These are phyloP conservation scores for Exophiala alcalophila DNA, from an alignment of 2,329 filamentous ascomycete species.

Conservation along the genomic window DNA sequence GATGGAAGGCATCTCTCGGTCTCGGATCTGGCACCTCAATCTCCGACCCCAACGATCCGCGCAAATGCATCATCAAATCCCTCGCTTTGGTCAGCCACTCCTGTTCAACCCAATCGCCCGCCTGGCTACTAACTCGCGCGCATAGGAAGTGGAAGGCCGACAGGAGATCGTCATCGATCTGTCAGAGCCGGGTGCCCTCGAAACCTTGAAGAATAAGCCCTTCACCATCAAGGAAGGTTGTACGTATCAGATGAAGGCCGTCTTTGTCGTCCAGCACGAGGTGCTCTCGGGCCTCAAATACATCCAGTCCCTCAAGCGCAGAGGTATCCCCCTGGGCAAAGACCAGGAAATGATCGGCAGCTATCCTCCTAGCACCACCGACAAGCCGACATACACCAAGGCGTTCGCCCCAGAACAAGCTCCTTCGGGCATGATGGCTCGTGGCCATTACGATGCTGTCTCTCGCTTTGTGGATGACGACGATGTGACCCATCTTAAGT, in stretches of 20 bases:
- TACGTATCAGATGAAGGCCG: conserved; percentile 89
- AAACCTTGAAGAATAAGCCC: conserved; percentile 79
- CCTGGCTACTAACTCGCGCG: conserved; percentile 1
- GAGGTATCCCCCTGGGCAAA: conserved; percentile 83
- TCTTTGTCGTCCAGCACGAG: conserved; percentile 95
- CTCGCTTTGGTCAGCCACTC: conserved; percentile 61
- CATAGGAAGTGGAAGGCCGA: conserved; percentile 69
- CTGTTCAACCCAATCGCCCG: background rate
- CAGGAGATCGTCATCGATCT: conserved; percentile 86
- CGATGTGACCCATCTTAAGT: conserved; percentile 81
- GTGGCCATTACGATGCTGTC: conserved; percentile 83
- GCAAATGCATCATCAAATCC: conserved; percentile 88
- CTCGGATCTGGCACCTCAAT: conserved; percentile 69
- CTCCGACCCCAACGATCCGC: conserved; percentile 74
- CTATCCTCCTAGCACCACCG: conserved; percentile 87
- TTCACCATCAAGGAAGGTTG: conserved; percentile 97
- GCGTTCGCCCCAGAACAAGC: conserved; percentile 81
- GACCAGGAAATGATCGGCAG: conserved; percentile 98
- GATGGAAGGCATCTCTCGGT: conserved; percentile 96
- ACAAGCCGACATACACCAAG: conserved; percentile 82
- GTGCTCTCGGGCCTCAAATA: conserved; percentile 95
- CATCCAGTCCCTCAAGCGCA: conserved; percentile 87
- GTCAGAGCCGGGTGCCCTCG: conserved; percentile 67
- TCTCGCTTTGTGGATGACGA: conserved; percentile 96
- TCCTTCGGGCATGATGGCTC: conserved; percentile 82